Evolutionary conservation across 2,329 filamentous ascomycete genomes (phyloP), one percentile per base, ranked within the genome.

Genomic region (Fusarium subtropicale): DNA sequence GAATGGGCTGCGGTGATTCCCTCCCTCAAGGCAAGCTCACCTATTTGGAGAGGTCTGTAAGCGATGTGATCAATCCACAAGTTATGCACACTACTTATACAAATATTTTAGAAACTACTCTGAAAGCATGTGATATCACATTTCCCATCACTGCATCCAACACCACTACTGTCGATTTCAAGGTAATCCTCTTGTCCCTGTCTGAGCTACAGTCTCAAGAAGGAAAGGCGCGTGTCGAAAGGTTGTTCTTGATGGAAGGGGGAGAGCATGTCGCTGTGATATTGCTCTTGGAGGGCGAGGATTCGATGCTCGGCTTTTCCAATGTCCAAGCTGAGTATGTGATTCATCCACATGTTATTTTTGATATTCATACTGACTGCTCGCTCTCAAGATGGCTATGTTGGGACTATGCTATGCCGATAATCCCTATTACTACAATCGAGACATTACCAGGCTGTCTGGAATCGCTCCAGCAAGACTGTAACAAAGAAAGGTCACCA

Each of bases 51-150:
- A 71, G 76, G 77, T 73, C 60, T 66, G 74, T 57, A 39, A 16
- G 22, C 10, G 20, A 31, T 54, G 31, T 65, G 34, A 70, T 33
- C 36, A 39, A 20, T 34, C 30, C 22, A 15, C 5, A 20, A 16
- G 45, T 30, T 26, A 51, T 50, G 42, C 31, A 52, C 22, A 38
- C 36, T 34, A 34, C 47, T 59, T 16, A 63, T 56, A 42, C 60
- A 59, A 42, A 41, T 46, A 18, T 20, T 20, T 7, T 47, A 86
- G 85, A 86, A 72, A 69, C 73, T 5, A 75, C 71, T 18, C 74
- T 87, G 4, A 71, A 76, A 18, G 79, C 78, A 3, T 81, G 86
- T 64, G 85, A 87, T 65, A 69, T 86, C 31, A 81, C 81, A 16
- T 76, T 87, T 38, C 76, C 76, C 6, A 56, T 83, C 22, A 52